A percentile compares a stretch with the other conserved stretches of the same genome.
Evolutionary conservation across 164 flowering plant genomes (phyloP).

Genomic region (Vitis rotundifolia): DNA sequence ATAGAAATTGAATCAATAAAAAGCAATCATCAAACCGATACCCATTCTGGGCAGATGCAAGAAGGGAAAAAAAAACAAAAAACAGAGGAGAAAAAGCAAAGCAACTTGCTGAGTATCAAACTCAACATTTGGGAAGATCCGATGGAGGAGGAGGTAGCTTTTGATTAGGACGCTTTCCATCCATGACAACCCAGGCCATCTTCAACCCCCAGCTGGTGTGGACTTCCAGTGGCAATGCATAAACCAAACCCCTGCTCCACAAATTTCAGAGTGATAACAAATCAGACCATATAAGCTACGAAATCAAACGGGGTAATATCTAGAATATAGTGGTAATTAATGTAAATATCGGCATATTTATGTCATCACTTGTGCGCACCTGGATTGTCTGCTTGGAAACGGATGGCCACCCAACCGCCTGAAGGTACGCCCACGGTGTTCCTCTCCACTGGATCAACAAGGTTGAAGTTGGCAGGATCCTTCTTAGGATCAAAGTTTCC

Average conservation of each 20-base stretch:
- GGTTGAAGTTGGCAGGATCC: conserved; percentile 55
- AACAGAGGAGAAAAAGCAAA: neutral
- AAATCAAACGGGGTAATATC: neutral
- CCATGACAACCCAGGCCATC: conserved; percentile 59
- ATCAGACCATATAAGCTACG: neutral
- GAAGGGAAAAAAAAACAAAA: neutral
- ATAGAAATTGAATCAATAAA: too few relatives aligned
- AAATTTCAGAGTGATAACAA: neutral
- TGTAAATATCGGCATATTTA: too few relatives aligned
- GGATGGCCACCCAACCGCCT: conserved; percentile 55
- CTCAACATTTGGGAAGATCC: conserved; percentile 62
- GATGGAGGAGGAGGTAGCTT: conserved; percentile 60
- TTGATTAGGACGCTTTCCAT: conserved; percentile 46
- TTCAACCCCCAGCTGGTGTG: conserved; percentile 67
- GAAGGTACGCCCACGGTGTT: conserved; percentile 54
- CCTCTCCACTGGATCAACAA: conserved; percentile 60
- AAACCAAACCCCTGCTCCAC: conserved; percentile 54
- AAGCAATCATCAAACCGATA: too few relatives aligned
- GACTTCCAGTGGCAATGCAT: conserved; percentile 63
- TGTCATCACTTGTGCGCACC: conserved; percentile 28
- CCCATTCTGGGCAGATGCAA: too few relatives aligned
- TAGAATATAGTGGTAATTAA: too few relatives aligned
- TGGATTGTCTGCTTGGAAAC: conserved; percentile 64
- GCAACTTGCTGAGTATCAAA: neutral
- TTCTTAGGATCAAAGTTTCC: conserved; percentile 58